Evolutionary conservation across 805 yeast species (phyloP), one percentile per base, ranked within the genome.

Genomic region (Wickerhamomyces mucosus): DNA sequence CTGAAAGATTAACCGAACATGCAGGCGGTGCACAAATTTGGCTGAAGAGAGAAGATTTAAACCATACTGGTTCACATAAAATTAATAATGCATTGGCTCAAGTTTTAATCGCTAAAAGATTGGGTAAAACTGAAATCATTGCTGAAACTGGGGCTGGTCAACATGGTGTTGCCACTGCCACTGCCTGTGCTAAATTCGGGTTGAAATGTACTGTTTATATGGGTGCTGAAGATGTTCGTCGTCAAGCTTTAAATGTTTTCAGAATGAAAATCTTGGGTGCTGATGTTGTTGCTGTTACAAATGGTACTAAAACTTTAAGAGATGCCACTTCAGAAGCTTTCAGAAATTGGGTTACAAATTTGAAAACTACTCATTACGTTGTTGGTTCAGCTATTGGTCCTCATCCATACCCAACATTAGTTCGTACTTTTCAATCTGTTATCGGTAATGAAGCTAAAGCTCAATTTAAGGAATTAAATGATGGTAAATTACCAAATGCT

Each of bases 371-470:
- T 7, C 96, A 92, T 59, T 92, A 89, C 56, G 80, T 89, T 41
- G 95, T 92, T 32, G 99, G 99, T 32, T 85, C 96, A 3, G 98
- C 97, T 27, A 89, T 92, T 53, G 99, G 99, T 23, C 99, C 99
- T 24, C 97, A 92, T 58, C 99, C 99, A 29, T 92, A 86, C 66
- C 99, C 99, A 40, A 86, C 95, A 14, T 70, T 92, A 56, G 99
- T 92, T 21, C 80, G 97, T 64, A 89, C 98, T 13, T 88, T 92
- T 85, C 99, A 92, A 69, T 75, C 88, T 54, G 94, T 92, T 21
- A 92, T 92, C 59, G 99, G 99, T 47, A 68, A 75, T 32, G 99
- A 92, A 65, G 83, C 96, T 28, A 86, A 83, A 59, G 78, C 82
- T 56, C 95, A 92, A 62, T 88, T 88, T 63, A 75, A 72, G 43